Evolutionary conservation across 192 early-diverging fungal genomes (phyloP).

Genomic region (Lobosporangium transversale): DNA sequence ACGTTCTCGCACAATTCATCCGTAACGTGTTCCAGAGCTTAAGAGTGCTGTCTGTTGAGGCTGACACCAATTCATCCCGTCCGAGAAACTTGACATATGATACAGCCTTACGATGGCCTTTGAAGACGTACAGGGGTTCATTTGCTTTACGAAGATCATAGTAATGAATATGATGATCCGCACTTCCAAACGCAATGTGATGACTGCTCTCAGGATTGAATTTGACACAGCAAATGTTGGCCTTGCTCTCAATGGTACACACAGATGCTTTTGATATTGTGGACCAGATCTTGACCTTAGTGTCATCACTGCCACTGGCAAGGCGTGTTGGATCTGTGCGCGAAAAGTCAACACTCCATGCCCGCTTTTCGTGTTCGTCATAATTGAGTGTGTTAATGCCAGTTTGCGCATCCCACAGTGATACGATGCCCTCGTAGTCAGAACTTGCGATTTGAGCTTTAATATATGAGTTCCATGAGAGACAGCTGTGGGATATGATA

Average conservation of each 20-base stretch:
- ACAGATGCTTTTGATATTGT: constrained; percentile 76
- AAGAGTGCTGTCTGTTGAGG: constrained; percentile 93
- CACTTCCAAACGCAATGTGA: constrained; percentile 88
- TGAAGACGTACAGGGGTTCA: constrained; percentile 76
- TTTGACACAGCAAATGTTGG: constrained; percentile 94
- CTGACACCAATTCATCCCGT: constrained; percentile 84
- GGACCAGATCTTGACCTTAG: constrained; percentile 90
- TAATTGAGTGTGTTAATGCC: constrained; percentile 71
- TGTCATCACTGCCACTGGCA: constrained; percentile 93
- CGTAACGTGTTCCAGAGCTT: constrained; percentile 80
- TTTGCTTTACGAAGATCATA: constrained; percentile 85
- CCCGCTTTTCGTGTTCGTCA: constrained; percentile 93
- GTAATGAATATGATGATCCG: constrained; percentile 93
- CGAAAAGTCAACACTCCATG: constrained; percentile 93
- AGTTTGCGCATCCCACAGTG: constrained; percentile 85
- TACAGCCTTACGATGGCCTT: constrained; percentile 93
- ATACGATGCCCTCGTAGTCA: constrained; percentile 93
- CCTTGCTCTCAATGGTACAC: constrained; percentile 83
- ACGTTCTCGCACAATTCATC: constrained; percentile 72
- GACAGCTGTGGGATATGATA: constrained; percentile 66
- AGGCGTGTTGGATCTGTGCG: constrained; percentile 78
- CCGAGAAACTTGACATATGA: constrained; percentile 92
- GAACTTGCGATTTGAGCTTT: constrained; percentile 87
- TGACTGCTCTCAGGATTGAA: constrained; percentile 84
- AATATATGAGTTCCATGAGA: constrained; percentile 91